Evolutionary conservation across 2,329 filamentous ascomycete genomes (phyloP).

Genomic region (Magnaporthiopsis incrustans): DNA sequence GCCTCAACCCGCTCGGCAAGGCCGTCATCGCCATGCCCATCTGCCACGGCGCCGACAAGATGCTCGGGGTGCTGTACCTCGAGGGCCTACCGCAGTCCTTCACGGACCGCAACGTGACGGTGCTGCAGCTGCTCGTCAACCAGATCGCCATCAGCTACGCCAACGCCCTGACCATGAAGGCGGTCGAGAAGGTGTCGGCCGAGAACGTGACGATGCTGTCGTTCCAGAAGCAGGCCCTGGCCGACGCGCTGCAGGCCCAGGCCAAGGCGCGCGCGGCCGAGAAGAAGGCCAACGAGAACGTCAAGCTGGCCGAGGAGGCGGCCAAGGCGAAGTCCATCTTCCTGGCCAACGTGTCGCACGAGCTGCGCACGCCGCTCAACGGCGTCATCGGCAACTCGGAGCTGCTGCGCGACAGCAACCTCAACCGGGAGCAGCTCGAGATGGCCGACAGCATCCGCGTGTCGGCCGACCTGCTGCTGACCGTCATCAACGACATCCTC

Average conservation of each 20-base stretch:
- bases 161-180: slow-evolving; percentile 59
- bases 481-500: slow-evolving; percentile 92
- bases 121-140: slow-evolving; percentile 64
- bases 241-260: slow-evolving; percentile 64
- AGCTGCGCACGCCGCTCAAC: slow-evolving; percentile 74
- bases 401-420: slow-evolving; percentile 65
- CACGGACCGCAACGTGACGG: slow-evolving; percentile 63
- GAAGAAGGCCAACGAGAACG: slow-evolving; percentile 67
- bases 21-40: slow-evolving; percentile 77
- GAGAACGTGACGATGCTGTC: slow-evolving; percentile 72
- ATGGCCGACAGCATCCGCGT: slow-evolving; percentile 83
- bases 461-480: slow-evolving; percentile 78
- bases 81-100: slow-evolving; percentile 69
- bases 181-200: slow-evolving; percentile 68
- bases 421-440: slow-evolving; percentile 71
- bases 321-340: slow-evolving; percentile 79
- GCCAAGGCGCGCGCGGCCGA: slow-evolving; percentile 70
- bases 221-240: slow-evolving; percentile 65
- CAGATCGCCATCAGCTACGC: slow-evolving; percentile 69
- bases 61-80: slow-evolving; percentile 68
- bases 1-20: slow-evolving; percentile 60
- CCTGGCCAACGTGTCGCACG: slow-evolving; percentile 71
- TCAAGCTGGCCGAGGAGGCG: slow-evolving; percentile 75
- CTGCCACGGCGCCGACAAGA: slow-evolving; percentile 55
- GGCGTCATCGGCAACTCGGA: slow-evolving; percentile 87